Percentiles rank a stretch among this genome's conserved stretches.
Conservation (phyloP, 345 rosid genomes). For the Geranium rotundifolium region DNA sequence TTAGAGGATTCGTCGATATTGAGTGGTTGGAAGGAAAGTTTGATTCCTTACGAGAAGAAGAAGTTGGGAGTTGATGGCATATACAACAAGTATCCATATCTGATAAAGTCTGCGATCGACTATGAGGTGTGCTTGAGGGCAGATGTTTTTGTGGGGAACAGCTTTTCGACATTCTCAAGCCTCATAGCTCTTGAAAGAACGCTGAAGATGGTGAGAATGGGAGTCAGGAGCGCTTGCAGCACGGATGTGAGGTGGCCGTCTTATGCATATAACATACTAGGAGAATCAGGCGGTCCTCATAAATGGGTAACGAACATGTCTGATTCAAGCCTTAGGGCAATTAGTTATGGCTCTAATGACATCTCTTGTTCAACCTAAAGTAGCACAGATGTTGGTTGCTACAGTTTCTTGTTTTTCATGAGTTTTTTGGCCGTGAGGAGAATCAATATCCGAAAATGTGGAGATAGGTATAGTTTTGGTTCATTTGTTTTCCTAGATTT, state of each 20-base stretch:
- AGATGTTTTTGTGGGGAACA: constrained; percentile 82
- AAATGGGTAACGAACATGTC: constrained; percentile 91
- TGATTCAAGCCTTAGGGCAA: constrained; percentile 58
- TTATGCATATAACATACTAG: constrained; percentile 71
- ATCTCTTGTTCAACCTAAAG: constrained; percentile 49
- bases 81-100: constrained; percentile 68
- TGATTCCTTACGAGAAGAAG: constrained; percentile 75
- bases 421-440: background rate
- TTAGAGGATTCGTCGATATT: constrained; percentile 66
- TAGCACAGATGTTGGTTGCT: no score
- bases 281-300: constrained; percentile 47
- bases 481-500: no score
- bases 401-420: no score
- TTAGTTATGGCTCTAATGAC: constrained; percentile 68
- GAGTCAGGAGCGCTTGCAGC: constrained; percentile 42
- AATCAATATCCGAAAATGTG: no score
- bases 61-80: constrained; percentile 60
- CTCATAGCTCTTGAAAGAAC: constrained; percentile 83
- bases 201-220: constrained; percentile 55
- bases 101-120: constrained; percentile 84
- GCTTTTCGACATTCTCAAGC: constrained; percentile 92
- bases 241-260: constrained; percentile 58
- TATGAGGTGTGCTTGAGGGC: constrained; percentile 87
- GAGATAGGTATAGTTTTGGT: no score
- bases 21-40: constrained; percentile 63